Evolutionary conservation across 257 asterid genomes (phyloP), one percentile per base, ranked within the genome.

Genomic region (Perilla frutescens): DNA sequence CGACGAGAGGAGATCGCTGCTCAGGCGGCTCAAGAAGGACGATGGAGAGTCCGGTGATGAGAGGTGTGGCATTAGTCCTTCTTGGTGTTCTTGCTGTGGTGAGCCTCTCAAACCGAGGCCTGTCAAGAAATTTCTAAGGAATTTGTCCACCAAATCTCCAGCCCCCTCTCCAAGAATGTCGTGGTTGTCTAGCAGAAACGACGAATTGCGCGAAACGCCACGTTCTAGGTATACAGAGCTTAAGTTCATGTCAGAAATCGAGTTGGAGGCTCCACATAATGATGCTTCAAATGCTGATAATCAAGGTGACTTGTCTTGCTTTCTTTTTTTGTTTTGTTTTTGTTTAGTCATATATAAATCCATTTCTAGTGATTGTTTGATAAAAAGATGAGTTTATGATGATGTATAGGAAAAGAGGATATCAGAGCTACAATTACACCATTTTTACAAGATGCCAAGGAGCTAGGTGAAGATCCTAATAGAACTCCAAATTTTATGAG

Each of bases 1-100:
- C 29, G 87, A 82, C 41, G 86, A 87, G 11, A 78, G 50, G 6
- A 81, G 64, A 39, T 45, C 37, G 76, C 40, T 50, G 8, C 5
- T 74, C 64, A 75, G 74, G 31, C 78, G 73, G 8, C 26, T 71
- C 11, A 87, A 79, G 84, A 82, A 78, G 68, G 96, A 87, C 5
- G 93, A 82, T 8, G 20, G n/a, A 3, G 78, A 58, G 50, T 36
- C 57, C 7, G 50, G 6, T 13, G 76, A 70, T 32, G 90, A 71
- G 8, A 79, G 70, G 70, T 66, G 68, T 51, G 82, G 74, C 1
- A 20, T 15, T 1, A 37, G 26, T 14, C 59, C 36, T 9, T 75
- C 36, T 9, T 75, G 76, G 68, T 95, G 99, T 66, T 86, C 85
- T 49, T 95, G 99, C 70, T 95, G 99, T 70, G 97, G 93, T 49